Base-by-base conservation (phyloP, 306 rosid species). In the Rosa chinensis region DNA sequence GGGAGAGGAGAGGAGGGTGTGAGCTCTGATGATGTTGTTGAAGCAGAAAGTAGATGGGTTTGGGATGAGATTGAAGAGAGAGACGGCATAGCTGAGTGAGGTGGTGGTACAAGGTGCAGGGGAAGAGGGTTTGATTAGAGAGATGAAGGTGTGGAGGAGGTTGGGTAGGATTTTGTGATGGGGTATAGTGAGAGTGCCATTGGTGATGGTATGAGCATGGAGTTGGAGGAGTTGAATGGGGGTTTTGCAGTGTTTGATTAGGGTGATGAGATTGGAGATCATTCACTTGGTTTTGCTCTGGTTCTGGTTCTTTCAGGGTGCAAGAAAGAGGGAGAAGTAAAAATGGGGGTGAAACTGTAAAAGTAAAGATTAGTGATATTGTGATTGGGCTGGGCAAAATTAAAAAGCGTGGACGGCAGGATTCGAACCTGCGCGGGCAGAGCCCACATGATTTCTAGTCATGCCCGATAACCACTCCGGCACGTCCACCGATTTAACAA, bases 371-470 rank as follows among this genome's bases (percentile, higher is more conserved):
- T n/a, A n/a, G n/a, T n/a, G n/a, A n/a, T n/a, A n/a, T n/a, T n/a
- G n/a, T n/a, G n/a, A n/a, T n/a, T n/a, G n/a, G n/a, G 7, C 37
- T 32, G 37, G 2, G 37, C 37, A 32, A 16, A 16, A 16, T 13
- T 12, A 4, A 20, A 61, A 76, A 35, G 0, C 87, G 90, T 88
- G 88, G 44, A 85, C 88, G 90, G 89, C 89, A 86, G 88, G 90
- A 86, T 90, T 90, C 92, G 87, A 90, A 90, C 91, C 90, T 90
- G 88, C 91, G 87, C 91, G 86, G 37, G 90, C 87, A 81, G 20
- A 90, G 90, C 89, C 89, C 93, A 89, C 86, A 87, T 89, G 93
- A 89, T 89, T 89, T 89, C 92, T 87, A 89, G 85, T 88, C 92
- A 90, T 88, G 94, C 94, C 92, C 90, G 89, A 88, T 90, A 86